phyloP scores from a whole-genome alignment of 1,139 yeast species.

The Pneumocystis jirovecii region DNA sequence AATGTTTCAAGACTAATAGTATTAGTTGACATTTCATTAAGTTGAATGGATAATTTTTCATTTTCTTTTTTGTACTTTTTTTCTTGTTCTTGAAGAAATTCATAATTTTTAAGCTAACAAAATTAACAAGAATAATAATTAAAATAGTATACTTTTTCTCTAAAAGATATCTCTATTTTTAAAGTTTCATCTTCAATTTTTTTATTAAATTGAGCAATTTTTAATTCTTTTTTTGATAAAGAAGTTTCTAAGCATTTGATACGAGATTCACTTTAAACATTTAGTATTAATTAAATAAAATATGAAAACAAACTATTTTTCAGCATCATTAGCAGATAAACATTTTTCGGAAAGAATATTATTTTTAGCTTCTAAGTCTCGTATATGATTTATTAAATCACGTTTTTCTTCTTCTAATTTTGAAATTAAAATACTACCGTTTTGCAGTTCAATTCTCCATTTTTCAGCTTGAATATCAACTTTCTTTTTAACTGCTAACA shows the following conservation, averaged over 20 bases:
- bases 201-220: neutral
- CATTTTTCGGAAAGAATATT: neutral
- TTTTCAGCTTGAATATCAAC: conserved; percentile 23
- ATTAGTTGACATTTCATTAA: neutral
- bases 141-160: neutral
- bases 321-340: neutral
- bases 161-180: neutral
- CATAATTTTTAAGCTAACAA: neutral
- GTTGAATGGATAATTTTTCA: neutral
- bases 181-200: neutral
- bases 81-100: neutral
- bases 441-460: conserved; percentile 23
- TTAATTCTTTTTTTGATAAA: neutral
- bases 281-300: neutral
- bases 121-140: neutral
- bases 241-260: neutral
- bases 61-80: neutral
- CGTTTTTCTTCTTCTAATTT: conserved; percentile 24
- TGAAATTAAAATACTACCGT: conserved; percentile 23
- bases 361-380: neutral
- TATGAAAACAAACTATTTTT: neutral
- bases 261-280: neutral
- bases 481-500: conserved; percentile 26
- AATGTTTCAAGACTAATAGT: neutral
- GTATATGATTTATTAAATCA: conserved; percentile 2